These are phyloP conservation scores for Magnolia sinica DNA, from an alignment of 164 flowering plant species.

Conservation along the genomic window DNA sequence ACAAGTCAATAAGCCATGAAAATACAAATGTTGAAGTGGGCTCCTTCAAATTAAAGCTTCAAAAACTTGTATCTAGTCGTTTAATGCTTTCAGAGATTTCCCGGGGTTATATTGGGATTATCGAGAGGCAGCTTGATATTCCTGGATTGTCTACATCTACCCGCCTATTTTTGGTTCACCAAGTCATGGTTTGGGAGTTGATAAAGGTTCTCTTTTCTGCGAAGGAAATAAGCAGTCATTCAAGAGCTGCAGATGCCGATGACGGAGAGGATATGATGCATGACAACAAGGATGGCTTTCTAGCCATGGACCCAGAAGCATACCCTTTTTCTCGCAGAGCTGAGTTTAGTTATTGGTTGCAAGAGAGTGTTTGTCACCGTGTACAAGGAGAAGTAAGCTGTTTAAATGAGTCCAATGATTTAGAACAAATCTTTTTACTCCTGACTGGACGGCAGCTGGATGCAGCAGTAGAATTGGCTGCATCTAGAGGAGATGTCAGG, in stretches of 20 bases:
- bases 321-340: constrained; percentile 85
- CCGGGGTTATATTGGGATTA: constrained; percentile 56
- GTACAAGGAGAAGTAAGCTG: constrained; percentile 81
- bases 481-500: constrained; percentile 86
- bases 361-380: constrained; percentile 85
- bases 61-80: constrained; percentile 52
- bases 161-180: constrained; percentile 67
- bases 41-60: constrained; percentile 63
- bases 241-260: constrained; percentile 44
- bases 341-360: constrained; percentile 93
- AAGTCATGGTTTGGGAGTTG: constrained; percentile 90
- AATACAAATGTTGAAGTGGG: constrained; percentile 51
- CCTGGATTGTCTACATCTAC: constrained; percentile 57
- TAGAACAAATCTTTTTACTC: constrained; percentile 67
- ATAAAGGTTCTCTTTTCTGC: constrained; percentile 87
- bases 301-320: constrained; percentile 69
- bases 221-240: constrained; percentile 36
- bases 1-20: constrained; percentile 57
- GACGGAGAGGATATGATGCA: constrained; percentile 81
- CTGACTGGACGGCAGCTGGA: constrained; percentile 84
- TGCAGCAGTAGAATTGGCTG: constrained; percentile 83
- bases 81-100: constrained; percentile 72
- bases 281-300: constrained; percentile 56
- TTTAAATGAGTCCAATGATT: constrained; percentile 54
- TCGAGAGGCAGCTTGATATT: constrained; percentile 76